Evolutionary conservation across 1,284 basidiomycete genomes (phyloP).

Genomic region (Serendipita sp.): DNA sequence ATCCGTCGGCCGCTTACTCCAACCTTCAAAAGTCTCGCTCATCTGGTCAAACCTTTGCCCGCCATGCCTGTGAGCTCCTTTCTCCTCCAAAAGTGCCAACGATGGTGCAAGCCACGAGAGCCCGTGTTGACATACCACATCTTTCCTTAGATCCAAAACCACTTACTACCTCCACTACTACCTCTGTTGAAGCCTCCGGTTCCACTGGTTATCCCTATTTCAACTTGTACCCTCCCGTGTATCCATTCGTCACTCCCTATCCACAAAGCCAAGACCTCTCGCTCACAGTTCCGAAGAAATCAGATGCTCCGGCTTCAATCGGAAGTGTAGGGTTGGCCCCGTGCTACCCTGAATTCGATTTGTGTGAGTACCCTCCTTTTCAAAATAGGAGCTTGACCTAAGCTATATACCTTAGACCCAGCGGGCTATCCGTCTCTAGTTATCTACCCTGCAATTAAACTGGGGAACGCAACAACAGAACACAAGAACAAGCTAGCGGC

Average conservation of each 20-base stretch:
- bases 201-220: conserved; percentile 8
- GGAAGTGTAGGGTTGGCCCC: conserved; percentile 8
- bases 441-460: conserved; percentile 14
- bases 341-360: conserved; percentile 19
- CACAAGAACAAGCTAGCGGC: background rate
- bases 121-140: background rate
- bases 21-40: background rate
- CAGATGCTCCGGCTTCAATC: background rate
- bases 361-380: conserved; percentile 19
- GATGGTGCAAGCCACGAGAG: background rate
- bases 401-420: conserved; percentile 17
- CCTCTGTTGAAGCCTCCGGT: background rate
- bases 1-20: background rate
- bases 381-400: conserved; percentile 18
- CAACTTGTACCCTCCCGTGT: conserved; percentile 24
- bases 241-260: conserved; percentile 25
- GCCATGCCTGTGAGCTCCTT: conserved; percentile 4
- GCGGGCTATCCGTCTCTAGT: conserved; percentile 23
- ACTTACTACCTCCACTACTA: background rate
- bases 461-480: background rate
- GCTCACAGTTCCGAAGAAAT: background rate
- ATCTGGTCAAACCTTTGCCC: background rate
- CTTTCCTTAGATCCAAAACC: background rate
- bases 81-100: background rate
- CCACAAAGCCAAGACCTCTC: conserved; percentile 12